phyloP scores from a whole-genome alignment of 805 yeast species.

The Candida patagonica region DNA sequence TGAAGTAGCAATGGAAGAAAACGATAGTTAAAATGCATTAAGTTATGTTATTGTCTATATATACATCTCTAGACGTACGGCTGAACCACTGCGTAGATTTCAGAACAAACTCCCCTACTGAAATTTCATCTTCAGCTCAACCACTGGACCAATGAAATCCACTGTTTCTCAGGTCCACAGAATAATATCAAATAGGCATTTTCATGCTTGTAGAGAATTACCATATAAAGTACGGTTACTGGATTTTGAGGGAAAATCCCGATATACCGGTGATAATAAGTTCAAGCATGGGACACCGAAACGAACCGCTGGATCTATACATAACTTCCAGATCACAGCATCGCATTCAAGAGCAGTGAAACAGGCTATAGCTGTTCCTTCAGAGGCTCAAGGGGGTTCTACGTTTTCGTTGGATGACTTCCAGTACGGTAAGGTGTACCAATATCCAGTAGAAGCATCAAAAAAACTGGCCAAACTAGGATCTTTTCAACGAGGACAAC shows the following conservation, averaged over 20 bases:
- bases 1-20: constrained; percentile 26
- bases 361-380: constrained; percentile 8
- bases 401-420: constrained; percentile 3
- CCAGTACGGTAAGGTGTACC: constrained; percentile 7
- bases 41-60: too few species aligned
- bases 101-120: too few species aligned
- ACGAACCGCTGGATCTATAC: constrained; percentile 13
- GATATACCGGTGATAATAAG: constrained; percentile 2
- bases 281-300: constrained; percentile 20
- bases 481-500: constrained; percentile 58
- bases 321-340: constrained; percentile 13
- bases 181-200: too few species aligned
- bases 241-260: background rate
- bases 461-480: constrained; percentile 45
- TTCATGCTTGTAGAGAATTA: background rate
- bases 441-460: constrained; percentile 36
- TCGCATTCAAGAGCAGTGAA: constrained; percentile 10
- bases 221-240: background rate
- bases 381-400: constrained; percentile 9
- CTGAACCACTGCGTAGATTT: too few species aligned
- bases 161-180: too few species aligned
- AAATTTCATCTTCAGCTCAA: too few species aligned
- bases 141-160: too few species aligned
- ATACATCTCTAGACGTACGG: too few species aligned
- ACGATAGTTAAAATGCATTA: constrained; percentile 1